These are phyloP conservation scores for Aspergillus novofumigatus DNA, from an alignment of 2,329 filamentous ascomycete species.

Conservation along the genomic window DNA sequence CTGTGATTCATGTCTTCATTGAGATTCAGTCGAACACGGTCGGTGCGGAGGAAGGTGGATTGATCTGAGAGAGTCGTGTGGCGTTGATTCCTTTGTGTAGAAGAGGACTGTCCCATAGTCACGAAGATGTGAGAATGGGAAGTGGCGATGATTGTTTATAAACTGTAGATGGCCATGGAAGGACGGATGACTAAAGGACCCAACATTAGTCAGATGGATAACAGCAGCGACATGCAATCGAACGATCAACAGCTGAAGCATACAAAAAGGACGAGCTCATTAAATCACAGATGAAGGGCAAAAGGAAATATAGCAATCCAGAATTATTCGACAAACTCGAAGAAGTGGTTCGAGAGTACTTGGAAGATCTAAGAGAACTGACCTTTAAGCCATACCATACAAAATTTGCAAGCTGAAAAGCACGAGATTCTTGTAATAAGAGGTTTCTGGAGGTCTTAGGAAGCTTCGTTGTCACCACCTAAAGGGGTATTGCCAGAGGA, in stretches of 20 bases:
- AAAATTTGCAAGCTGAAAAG: not conserved
- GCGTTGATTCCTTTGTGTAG: conserved; percentile 35
- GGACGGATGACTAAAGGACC: conserved; percentile 19
- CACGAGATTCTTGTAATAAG: not conserved
- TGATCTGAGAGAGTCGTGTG: conserved; percentile 23
- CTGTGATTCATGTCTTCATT: conserved; percentile 34
- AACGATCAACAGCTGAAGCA: no score
- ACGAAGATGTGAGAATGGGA: conserved; percentile 15
- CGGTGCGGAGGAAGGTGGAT: conserved; percentile 15
- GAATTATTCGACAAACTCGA: no score
- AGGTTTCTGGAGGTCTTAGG: not conserved
- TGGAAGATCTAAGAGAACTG: not conserved
- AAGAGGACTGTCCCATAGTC: conserved; percentile 44
- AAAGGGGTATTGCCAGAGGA: not conserved
- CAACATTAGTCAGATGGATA: conserved; percentile 18
- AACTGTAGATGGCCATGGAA: conserved; percentile 28
- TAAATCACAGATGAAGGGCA: no score
- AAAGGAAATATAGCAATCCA: no score
- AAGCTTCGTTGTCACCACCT: not conserved
- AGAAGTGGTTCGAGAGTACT: no score
- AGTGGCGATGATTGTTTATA: conserved; percentile 21
- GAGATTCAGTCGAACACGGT: conserved; percentile 23
- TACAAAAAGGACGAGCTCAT: no score
- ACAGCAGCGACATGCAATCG: conserved; percentile 1
- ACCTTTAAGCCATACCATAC: not conserved